These are phyloP conservation scores for Scleromitrula shiraiana DNA, from an alignment of 2,329 filamentous ascomycete genomes.

Conservation along the genomic window DNA sequence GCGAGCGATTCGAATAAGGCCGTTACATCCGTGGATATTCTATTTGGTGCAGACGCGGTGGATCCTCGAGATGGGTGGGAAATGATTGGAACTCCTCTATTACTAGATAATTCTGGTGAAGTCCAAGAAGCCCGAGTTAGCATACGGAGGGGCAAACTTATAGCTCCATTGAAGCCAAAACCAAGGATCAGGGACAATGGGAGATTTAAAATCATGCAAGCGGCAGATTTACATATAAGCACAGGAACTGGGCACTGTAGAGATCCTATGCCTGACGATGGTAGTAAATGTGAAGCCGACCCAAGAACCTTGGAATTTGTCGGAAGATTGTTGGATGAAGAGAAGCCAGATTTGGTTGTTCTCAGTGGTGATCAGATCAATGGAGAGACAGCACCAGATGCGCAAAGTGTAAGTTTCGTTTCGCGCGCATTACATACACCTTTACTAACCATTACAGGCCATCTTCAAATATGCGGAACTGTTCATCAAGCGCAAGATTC, in stretches of 20 bases:
- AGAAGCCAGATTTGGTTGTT: constrained; percentile 88
- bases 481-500: constrained; percentile 79
- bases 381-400: constrained; percentile 84
- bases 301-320: constrained; percentile 87
- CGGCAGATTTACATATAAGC: constrained; percentile 88
- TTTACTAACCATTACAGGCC: constrained; percentile 41
- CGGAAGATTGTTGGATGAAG: constrained; percentile 73
- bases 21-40: constrained; percentile 60
- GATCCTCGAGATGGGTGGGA: constrained; percentile 84
- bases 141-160: constrained; percentile 62
- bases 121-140: constrained; percentile 67
- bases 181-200: constrained; percentile 80
- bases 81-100: constrained; percentile 63
- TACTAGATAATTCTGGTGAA: constrained; percentile 56
- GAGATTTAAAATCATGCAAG: constrained; percentile 94
- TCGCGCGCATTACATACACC: background rate
- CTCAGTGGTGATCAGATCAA: constrained; percentile 94
- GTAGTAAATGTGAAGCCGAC: constrained; percentile 82
- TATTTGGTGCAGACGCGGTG: constrained; percentile 69
- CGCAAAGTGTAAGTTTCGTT: constrained; percentile 58
- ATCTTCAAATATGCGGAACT: constrained; percentile 89
- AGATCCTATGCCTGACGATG: constrained; percentile 73
- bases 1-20: constrained; percentile 38
- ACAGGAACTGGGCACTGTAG: constrained; percentile 82
- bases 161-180: constrained; percentile 57